Conservation (phyloP, 768 basidiomycete species). For the Chalciporus piperatus region DNA sequence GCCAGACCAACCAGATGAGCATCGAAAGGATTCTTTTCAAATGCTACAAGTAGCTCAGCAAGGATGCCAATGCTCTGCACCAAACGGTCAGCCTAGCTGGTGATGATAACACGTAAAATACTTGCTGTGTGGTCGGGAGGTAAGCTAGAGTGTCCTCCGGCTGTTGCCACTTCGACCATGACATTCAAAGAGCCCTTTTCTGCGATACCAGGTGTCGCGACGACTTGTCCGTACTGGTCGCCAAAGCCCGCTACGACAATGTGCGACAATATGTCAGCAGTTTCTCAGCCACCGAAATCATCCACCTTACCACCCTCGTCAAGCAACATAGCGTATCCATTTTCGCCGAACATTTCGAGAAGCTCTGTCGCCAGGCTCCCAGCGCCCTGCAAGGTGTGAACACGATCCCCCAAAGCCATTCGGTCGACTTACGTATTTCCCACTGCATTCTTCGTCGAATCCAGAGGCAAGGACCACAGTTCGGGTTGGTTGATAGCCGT, state of each 20-base stretch:
- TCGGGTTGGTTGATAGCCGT: constrained; percentile 62
- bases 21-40: constrained; percentile 64
- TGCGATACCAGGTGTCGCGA: constrained; percentile 62
- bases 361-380: constrained; percentile 45
- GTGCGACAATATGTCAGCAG: background rate
- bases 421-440: constrained; percentile 37
- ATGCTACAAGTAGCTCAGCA: constrained; percentile 60
- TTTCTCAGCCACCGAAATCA: background rate
- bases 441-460: constrained; percentile 74
- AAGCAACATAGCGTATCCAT: constrained; percentile 74
- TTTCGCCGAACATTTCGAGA: constrained; percentile 59
- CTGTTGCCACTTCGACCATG: constrained; percentile 58
- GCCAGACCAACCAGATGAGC: constrained; percentile 44
- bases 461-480: constrained; percentile 64
- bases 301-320: constrained; percentile 76
- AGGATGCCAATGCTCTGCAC: constrained; percentile 80
- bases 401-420: background rate
- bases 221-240: constrained; percentile 48
- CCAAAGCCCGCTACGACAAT: constrained; percentile 43
- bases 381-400: constrained; percentile 47
- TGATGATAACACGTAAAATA: background rate
- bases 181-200: constrained; percentile 75
- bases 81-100: constrained; percentile 8
- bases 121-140: constrained; percentile 78
- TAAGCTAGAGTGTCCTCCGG: constrained; percentile 84